phyloP scores from a whole-genome alignment of 257 asterid species.

The Striga asiatica region DNA sequence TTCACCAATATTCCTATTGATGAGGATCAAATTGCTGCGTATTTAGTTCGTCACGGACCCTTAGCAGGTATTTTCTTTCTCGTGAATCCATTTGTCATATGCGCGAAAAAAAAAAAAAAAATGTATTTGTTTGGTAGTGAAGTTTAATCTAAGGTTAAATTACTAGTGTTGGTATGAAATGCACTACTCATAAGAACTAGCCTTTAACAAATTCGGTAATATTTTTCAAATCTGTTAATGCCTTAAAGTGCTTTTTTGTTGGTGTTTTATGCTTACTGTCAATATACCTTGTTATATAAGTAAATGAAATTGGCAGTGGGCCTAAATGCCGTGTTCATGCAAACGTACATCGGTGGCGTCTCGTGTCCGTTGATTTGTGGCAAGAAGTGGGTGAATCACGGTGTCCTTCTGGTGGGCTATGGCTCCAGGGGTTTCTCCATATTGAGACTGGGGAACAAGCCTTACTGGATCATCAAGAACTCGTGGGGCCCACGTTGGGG shows the following conservation, averaged over 20 bases:
- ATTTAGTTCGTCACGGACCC: slow-evolving; percentile 63
- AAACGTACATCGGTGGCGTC: slow-evolving; percentile 74
- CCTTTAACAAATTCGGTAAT: too few relatives aligned
- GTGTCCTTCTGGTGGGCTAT: slow-evolving; percentile 72
- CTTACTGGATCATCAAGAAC: slow-evolving; percentile 80
- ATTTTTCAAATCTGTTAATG: too few relatives aligned
- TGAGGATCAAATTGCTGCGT: slow-evolving; percentile 61
- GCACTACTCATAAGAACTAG: too few relatives aligned
- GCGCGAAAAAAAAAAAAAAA: too few relatives aligned
- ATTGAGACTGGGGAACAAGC: slow-evolving; percentile 51
- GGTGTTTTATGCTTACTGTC: too few relatives aligned
- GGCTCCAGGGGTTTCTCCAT: slow-evolving; percentile 69
- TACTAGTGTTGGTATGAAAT: too few relatives aligned
- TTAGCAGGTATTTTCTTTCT: slow-evolving; percentile 43
- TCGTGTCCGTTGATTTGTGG: slow-evolving; percentile 75
- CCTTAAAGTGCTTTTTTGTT: too few relatives aligned
- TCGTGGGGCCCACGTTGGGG: slow-evolving; percentile 90
- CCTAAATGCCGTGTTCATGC: slow-evolving; percentile 75
- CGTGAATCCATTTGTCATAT: too few relatives aligned
- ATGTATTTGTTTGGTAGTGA: too few relatives aligned
- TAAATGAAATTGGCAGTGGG: slow-evolving; percentile 42
- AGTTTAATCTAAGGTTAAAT: too few relatives aligned
- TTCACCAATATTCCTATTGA: slow-evolving; percentile 46
- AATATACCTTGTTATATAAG: too few relatives aligned
- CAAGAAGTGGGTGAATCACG: slow-evolving; percentile 52